These are phyloP conservation scores for Castanea mollissima DNA, from an alignment of 306 rosid species.

Conservation along the genomic window DNA sequence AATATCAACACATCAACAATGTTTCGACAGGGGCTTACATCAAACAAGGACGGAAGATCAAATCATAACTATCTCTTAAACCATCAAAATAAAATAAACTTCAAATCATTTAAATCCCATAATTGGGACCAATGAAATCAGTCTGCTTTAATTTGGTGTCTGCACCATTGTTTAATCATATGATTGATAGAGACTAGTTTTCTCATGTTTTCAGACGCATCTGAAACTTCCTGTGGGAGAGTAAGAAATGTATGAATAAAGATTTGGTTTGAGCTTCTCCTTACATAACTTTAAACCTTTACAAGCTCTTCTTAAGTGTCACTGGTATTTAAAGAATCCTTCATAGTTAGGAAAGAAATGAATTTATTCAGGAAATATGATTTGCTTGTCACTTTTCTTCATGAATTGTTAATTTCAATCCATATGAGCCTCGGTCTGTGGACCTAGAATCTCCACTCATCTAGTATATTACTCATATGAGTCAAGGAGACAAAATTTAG, in stretches of 20 bases:
- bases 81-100: no score
- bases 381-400: neutral
- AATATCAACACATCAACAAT: no score
- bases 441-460: constrained; percentile 20
- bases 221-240: neutral
- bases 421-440: constrained; percentile 2
- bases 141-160: no score
- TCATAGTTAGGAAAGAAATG: neutral
- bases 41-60: no score
- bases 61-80: no score
- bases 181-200: neutral
- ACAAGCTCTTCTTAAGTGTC: neutral
- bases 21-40: no score
- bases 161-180: neutral
- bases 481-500: constrained; percentile 7
- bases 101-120: no score
- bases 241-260: neutral
- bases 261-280: neutral
- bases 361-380: neutral
- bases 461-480: constrained; percentile 16
- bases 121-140: no score
- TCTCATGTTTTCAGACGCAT: neutral
- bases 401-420: neutral
- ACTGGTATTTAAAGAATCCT: neutral
- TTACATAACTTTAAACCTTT: neutral